Conservation (phyloP, 2,329 filamentous ascomycete genomes). For the Botryotinia convoluta region DNA sequence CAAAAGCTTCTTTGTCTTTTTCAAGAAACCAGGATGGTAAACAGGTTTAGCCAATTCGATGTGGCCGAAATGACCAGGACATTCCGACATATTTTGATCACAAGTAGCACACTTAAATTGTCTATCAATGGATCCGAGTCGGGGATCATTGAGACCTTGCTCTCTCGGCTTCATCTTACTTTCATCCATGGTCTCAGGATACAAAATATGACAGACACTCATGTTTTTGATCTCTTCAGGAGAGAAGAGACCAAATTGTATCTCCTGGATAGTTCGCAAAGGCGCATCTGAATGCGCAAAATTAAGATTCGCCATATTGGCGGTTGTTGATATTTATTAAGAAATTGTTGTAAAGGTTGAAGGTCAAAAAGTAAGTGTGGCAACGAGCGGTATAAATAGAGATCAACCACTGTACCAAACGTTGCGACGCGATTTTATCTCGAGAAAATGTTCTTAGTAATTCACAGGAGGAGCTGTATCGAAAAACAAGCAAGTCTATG, state of each 20-base stretch:
- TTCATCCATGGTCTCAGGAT: slow-evolving; percentile 99
- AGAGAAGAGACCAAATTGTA: slow-evolving; percentile 96
- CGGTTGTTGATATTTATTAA: slow-evolving; percentile 22
- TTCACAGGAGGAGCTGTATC: slow-evolving; percentile 17
- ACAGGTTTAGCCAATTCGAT: slow-evolving; percentile 97
- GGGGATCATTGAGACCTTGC: slow-evolving; percentile 90
- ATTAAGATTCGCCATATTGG: slow-evolving; percentile 84
- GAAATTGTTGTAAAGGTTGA: slow-evolving; percentile 10
- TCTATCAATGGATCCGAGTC: slow-evolving; percentile 93
- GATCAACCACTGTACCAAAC: slow-evolving; percentile 22
- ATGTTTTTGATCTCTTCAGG: slow-evolving; percentile 99
- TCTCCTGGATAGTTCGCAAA: slow-evolving; percentile 96
- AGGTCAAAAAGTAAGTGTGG: slow-evolving; percentile 20
- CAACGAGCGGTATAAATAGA: slow-evolving; percentile 22
- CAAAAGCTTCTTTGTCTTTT: slow-evolving; percentile 98
- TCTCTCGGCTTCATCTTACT: slow-evolving; percentile 86
- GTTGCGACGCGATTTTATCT: slow-evolving; percentile 31
- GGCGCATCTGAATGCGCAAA: slow-evolving; percentile 92
- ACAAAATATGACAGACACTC: slow-evolving; percentile 94
- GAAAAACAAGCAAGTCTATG: slow-evolving; percentile 27
- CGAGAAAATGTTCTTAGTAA: slow-evolving; percentile 20
- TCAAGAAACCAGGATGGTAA: slow-evolving; percentile 93
- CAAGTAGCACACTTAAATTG: slow-evolving; percentile 96
- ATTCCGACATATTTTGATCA: slow-evolving; percentile 91
- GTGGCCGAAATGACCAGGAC: slow-evolving; percentile 96